Base-by-base conservation (phyloP, 352 stramenopile genomes). In the Phytophthora lateralis region DNA sequence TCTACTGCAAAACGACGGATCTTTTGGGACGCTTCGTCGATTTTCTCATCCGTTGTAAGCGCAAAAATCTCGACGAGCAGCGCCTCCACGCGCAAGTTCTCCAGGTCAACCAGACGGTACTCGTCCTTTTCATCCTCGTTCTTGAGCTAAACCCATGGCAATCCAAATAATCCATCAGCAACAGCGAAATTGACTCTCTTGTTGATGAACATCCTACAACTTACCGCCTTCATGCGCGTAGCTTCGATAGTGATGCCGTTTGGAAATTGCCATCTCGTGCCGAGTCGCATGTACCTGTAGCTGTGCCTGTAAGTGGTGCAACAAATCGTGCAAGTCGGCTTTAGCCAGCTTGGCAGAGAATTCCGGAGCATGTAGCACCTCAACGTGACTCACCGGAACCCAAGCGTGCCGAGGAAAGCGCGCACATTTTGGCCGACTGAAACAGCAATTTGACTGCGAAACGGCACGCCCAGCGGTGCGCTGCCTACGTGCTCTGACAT, bases 91-190 rank as follows among this genome's bases (percentile, higher is more conserved):
- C 82, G 83, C 20, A 95, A 62, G 53, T 92, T 95, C 50, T 95
- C 83, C 14, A 95, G 52, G 48, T 92, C 85, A 15, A 93, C 85
- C 1, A 95, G 68, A n/a, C 83, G 83, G 39, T 92, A 91, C 37
- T 95, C 78, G 50, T 95, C 85, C 26, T 92, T 89, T 50, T 89
- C 79, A 39, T 93, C 85, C 52, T 92, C 82, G 41, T 91, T 95
- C 32, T 88, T 65, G 14, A 95, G 55, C 85, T 94, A 55, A 10
- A 35, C 17, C 0, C 26, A 30, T 39, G 24, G 26, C n/a, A 11
- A 54, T 11, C 11, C 38, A 44, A 44, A 41, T 10, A 26, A 26
- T 14, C 2, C 12, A 10, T 44, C 17, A 44, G n/a, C 7, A 44
- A 24, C 17, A 2, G n/a, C n/a, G n/a, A n/a, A 14, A 7, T 44